Evolutionary conservation across 208 protist genomes (phyloP), one percentile per base, ranked within the genome.

Genomic region (Crithidia acanthocephali): DNA sequence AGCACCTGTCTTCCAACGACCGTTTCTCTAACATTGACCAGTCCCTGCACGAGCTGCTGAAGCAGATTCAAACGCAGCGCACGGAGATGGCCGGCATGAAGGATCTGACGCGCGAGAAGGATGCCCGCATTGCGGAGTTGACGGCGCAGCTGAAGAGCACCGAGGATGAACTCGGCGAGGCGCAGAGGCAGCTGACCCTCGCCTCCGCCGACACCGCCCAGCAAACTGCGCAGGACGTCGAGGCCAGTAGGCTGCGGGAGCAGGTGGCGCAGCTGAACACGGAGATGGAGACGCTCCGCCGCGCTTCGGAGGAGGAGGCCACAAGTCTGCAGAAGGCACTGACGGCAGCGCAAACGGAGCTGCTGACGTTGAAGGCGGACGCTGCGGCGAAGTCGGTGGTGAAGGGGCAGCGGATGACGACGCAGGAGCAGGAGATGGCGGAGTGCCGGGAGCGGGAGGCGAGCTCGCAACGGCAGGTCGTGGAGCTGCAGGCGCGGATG

Each of bases 11-110:
- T 20, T 81, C 75, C 13, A 59, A 85, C 25, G 78, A 77, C 32
- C 76, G 70, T 35, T 85, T 86, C 74, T 72, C 80, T 6, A 82
- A 74, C 37, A 86, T 90, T 60, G 71, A 85, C 64, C 68, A 70
- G 40, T 73, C 79, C 22, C 67, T 86, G 23, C 63, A 73, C 27
- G 55, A 75, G 32, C 74, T 84, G 16, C 47, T 81, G 32, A 61
- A 53, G 40, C 74, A 81, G 37, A 52, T 83, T 2, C 74, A 72
- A 16, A 67, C 72, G 44, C 76, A 84, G 64, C 70, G 72, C 11
- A 53, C 52, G 9, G 76, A 88, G 50, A 61, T 92, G 27, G 53
- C 74, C 13, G 76, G 65, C 40, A 65, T 84, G 71, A 53, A 68
- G 32, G 57, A 71, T 20, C 15, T 64, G 10, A 69, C 62, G 18